A percentile compares a stretch with the other conserved stretches of the same genome.
phyloP scores from a whole-genome alignment of 306 rosid species.

The Quercus variabilis region DNA sequence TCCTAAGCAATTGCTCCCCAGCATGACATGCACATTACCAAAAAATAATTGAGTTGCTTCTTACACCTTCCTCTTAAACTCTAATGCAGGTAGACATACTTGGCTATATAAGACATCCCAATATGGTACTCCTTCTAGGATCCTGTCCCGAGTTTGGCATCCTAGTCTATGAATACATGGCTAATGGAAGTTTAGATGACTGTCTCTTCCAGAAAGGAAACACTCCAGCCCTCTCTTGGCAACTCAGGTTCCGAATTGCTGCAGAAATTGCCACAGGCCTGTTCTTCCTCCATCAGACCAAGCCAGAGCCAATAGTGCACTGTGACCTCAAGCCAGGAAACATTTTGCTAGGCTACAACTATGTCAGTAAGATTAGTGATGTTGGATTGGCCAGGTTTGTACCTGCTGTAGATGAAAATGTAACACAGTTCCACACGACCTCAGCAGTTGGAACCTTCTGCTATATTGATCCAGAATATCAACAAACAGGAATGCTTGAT shows the following conservation, averaged over 20 bases:
- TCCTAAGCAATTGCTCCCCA: background rate
- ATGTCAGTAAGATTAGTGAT: no score
- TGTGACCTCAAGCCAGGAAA: slow-evolving; percentile 78
- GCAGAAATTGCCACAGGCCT: slow-evolving; percentile 44
- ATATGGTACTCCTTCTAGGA: no score
- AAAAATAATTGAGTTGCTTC: background rate
- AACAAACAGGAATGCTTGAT: slow-evolving; percentile 33
- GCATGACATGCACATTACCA: background rate
- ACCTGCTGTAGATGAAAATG: slow-evolving; percentile 78
- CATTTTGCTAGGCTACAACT: no score
- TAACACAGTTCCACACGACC: slow-evolving; percentile 69
- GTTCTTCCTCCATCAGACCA: slow-evolving; percentile 88
- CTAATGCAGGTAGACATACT: slow-evolving; percentile 79
- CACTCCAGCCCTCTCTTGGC: no score
- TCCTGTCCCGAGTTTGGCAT: no score
- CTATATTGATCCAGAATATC: slow-evolving; percentile 93
- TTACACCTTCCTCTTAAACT: background rate
- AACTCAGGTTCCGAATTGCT: no score
- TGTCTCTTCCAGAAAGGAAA: no score
- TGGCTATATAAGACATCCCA: slow-evolving; percentile 46
- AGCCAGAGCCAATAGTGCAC: slow-evolving; percentile 94
- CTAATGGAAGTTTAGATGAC: no score
- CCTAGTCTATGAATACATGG: no score
- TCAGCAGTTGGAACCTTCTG: slow-evolving; percentile 91
- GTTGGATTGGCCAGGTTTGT: slow-evolving; percentile 76